Evolutionary conservation across 1,284 basidiomycete genomes (phyloP).

Genomic region (Cryptococcus sp.): DNA sequence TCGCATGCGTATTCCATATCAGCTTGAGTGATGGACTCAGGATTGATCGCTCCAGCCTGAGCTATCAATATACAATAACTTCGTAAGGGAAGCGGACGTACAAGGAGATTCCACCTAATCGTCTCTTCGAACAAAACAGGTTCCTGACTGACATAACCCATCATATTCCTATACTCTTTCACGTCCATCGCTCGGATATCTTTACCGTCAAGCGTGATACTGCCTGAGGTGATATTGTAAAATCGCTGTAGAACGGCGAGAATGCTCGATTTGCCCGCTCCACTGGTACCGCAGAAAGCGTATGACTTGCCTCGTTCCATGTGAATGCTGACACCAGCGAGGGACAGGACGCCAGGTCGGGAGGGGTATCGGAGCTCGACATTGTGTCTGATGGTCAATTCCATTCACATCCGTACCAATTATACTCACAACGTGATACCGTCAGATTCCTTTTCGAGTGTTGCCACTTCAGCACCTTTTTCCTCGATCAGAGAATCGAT

Average conservation of each 20-base stretch:
- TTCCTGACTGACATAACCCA: conserved; percentile 51
- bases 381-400: conserved; percentile 6
- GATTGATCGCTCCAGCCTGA: conserved; percentile 36
- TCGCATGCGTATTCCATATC: conserved; percentile 44
- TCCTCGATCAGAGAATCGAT: conserved; percentile 3
- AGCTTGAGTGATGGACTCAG: conserved; percentile 38
- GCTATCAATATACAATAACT: conserved; percentile 27
- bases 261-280: conserved; percentile 22
- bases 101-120: conserved; percentile 31
- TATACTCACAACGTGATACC: conserved; percentile 20
- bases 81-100: conserved; percentile 12
- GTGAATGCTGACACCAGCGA: conserved; percentile 18
- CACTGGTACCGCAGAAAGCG: conserved; percentile 32
- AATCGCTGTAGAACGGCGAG: conserved; percentile 49
- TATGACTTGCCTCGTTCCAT: conserved; percentile 31
- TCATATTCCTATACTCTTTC: conserved; percentile 38
- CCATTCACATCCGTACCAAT: neutral
- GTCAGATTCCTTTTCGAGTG: conserved; percentile 4
- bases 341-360: conserved; percentile 24
- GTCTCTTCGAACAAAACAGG: conserved; percentile 48
- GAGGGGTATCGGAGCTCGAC: conserved; percentile 36
- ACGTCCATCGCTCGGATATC: conserved; percentile 45
- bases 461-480: neutral
- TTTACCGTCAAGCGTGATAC: conserved; percentile 43
- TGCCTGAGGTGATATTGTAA: conserved; percentile 47